A percentile compares a stretch with the other conserved stretches of the same genome.
Conservation (phyloP, 2,329 filamentous ascomycete species). For the Penicillium rolfsii region DNA sequence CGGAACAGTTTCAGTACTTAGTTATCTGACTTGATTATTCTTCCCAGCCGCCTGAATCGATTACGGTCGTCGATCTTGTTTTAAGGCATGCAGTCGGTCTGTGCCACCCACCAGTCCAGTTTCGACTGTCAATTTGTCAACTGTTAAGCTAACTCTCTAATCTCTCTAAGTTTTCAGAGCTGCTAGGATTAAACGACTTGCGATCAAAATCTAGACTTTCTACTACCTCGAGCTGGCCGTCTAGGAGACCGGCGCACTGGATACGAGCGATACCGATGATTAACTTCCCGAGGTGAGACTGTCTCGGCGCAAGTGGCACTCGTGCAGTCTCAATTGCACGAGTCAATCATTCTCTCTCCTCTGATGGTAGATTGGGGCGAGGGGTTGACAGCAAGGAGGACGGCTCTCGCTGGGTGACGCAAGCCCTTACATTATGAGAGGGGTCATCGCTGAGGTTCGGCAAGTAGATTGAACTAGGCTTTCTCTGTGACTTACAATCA, state of each 20-base stretch:
- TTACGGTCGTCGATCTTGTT: constrained; percentile 2
- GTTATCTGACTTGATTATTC: background rate
- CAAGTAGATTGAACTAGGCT: background rate
- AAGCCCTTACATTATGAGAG: constrained; percentile 7
- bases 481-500: background rate
- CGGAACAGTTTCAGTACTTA: no score
- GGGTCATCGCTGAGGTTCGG: background rate
- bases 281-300: constrained; percentile 8
- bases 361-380: background rate
- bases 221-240: background rate
- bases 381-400: constrained; percentile 13
- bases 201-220: background rate
- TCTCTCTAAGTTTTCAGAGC: background rate
- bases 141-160: background rate
- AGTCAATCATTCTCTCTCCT: background rate
- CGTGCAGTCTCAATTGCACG: constrained; percentile 13
- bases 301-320: constrained; percentile 17
- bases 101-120: background rate
- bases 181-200: background rate
- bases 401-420: constrained; percentile 5
- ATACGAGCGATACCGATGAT: background rate
- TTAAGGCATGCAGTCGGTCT: constrained; percentile 2
- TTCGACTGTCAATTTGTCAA: no score
- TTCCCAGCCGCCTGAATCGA: background rate
- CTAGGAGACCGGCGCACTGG: constrained; percentile 11